A percentile compares a stretch with the other conserved stretches of the same genome.
Evolutionary conservation across 768 basidiomycete species (phyloP).

Genomic region (Chalciporus chontae): DNA sequence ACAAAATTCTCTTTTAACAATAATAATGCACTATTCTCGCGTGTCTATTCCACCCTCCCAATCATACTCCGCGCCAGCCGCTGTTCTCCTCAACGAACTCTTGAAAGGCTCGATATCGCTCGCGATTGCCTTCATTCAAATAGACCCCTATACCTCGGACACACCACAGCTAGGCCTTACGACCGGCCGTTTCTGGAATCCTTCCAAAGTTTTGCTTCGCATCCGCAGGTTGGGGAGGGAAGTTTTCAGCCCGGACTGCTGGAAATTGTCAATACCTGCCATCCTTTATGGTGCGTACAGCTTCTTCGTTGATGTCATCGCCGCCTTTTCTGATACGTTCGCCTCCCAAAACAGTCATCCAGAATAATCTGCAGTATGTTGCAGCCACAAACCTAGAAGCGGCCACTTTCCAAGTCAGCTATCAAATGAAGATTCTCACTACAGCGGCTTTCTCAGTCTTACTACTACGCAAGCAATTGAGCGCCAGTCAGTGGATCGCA

Average conservation of each 20-base stretch:
- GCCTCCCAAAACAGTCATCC: slow-evolving; percentile 53
- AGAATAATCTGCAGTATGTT: slow-evolving; percentile 95
- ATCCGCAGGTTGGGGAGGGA: slow-evolving; percentile 58
- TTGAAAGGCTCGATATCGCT: slow-evolving; percentile 89
- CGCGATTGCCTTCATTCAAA: slow-evolving; percentile 70
- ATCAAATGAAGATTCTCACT: slow-evolving; percentile 97
- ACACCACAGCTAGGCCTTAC: slow-evolving; percentile 29
- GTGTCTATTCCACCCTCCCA: slow-evolving; percentile 71
- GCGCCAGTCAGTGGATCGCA: slow-evolving; percentile 76
- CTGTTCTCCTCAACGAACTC: slow-evolving; percentile 92
- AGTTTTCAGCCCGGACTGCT: slow-evolving; percentile 88
- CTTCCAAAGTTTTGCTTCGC: slow-evolving; percentile 39
- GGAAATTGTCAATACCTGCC: slow-evolving; percentile 96
- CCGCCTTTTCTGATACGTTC: slow-evolving; percentile 6
- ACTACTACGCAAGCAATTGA: slow-evolving; percentile 73
- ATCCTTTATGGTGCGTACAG: slow-evolving; percentile 72
- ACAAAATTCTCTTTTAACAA: slow-evolving; percentile 86
- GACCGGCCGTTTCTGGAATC: slow-evolving; percentile 35
- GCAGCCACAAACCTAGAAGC: slow-evolving; percentile 92
- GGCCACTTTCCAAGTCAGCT: slow-evolving; percentile 95
- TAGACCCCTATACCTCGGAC: slow-evolving; percentile 39
- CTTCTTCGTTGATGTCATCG: neutral
- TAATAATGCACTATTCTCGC: slow-evolving; percentile 97
- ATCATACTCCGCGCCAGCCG: slow-evolving; percentile 89
- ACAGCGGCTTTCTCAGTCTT: slow-evolving; percentile 87